These are phyloP conservation scores for Isoetes engelmannii DNA, from an alignment of 83 land plant genomes.

Conservation along the genomic window DNA sequence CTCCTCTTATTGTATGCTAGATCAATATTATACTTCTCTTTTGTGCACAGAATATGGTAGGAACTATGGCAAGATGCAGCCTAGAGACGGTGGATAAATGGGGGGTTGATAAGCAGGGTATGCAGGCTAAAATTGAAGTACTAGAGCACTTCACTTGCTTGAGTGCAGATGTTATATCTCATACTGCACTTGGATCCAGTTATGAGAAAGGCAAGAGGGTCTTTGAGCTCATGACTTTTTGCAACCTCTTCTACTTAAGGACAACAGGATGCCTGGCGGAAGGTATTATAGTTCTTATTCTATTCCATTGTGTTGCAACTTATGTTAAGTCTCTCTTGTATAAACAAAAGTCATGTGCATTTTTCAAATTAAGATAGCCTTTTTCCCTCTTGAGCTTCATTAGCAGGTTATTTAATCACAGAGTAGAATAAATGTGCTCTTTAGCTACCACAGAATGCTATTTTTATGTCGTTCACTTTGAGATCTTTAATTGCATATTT, in stretches of 20 bases:
- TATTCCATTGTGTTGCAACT: too few species aligned
- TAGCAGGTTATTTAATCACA: too few species aligned
- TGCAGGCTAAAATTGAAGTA: constrained; percentile 47
- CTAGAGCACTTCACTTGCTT: constrained; percentile 36
- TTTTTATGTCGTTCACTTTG: too few species aligned
- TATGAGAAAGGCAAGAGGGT: constrained; percentile 67
- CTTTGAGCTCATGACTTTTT: constrained; percentile 47
- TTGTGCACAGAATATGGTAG: constrained; percentile 43
- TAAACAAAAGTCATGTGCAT: too few species aligned
- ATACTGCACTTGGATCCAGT: constrained; percentile 53
- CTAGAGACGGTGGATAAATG: constrained; percentile 34
- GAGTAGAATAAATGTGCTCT: too few species aligned
- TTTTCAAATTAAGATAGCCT: too few species aligned
- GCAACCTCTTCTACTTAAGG: constrained; percentile 29
- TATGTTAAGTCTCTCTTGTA: too few species aligned
- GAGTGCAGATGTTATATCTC: constrained; percentile 60
- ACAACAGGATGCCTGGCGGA: constrained; percentile 65
- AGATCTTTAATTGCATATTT: too few species aligned
- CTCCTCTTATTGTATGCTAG: too few species aligned
- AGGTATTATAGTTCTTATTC: constrained; percentile 27
- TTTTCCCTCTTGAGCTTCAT: too few species aligned
- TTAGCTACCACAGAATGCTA: too few species aligned
- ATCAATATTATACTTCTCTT: too few species aligned
- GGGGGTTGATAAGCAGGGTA: constrained; percentile 7
- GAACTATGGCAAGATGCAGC: constrained; percentile 61